Base-by-base conservation (phyloP, 1,139 yeast genomes). In the Diutina neorugosa region DNA sequence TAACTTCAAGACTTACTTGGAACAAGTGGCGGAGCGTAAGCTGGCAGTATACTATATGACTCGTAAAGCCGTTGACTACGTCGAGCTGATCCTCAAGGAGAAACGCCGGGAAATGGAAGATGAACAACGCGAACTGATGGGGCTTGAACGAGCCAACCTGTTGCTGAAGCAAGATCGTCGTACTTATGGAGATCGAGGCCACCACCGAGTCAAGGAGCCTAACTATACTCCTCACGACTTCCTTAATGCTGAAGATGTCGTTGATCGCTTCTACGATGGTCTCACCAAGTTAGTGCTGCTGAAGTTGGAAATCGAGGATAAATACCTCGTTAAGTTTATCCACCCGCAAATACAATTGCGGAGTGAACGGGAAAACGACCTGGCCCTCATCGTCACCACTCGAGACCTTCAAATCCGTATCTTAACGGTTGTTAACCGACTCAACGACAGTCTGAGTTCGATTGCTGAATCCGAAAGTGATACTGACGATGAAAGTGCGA, bases 61-160 rank as follows among this genome's bases (percentile, higher is more conserved):
- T 16, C 80, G 84, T 55, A 80, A 78, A 57, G 96, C 96, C 0
- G 81, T 88, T 16, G 82, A 77, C 56, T 75, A 86, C 54, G 81
- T 89, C 23, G 72, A 69, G 54, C 50, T 46, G 50, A 46, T 25
- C 16, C 14, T 46, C 11, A 34, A 25, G n/a, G 48, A 44, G 19
- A 25, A 27, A 34, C 14, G 50, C 14, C 12, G 8, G 20, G 48
- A 44, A 11, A n/a, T 19, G 34, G 48, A 44, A 5, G 34, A 11
- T 4, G 25, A 43, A 6, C 48, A 12, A 8, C 31, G 31, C n/a
- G 46, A 43, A 21, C 8, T 43, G 46, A 14, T 19, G 20, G 46
- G 25, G 7, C 25, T 12, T 8, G 46, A 43, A 11, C 31, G 25
- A 3, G 48, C n/a, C 5, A 25, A 25, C n/a, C 14, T 11, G 37